Conservation (phyloP, 108 stramenopile genomes). For the Schizochytrium sp. region DNA sequence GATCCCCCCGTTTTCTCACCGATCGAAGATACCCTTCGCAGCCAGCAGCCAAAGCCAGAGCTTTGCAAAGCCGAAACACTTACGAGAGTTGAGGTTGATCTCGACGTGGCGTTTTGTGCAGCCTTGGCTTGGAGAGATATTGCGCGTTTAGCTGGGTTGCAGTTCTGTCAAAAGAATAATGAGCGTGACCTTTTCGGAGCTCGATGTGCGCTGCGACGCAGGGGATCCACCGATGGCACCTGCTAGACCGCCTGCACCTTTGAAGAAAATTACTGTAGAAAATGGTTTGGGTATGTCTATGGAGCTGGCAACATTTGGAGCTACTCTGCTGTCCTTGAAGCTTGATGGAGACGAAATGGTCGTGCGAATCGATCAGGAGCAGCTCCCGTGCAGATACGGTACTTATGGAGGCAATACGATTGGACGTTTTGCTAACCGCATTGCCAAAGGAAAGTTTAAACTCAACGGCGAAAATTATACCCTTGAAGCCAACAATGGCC, state of each 20-base stretch:
- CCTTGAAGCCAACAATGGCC: constrained; percentile 82
- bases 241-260: not conserved
- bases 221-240: not conserved
- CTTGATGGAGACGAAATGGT: not conserved
- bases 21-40: too few species aligned
- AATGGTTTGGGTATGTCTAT: constrained; percentile 15
- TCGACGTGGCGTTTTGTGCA: too few species aligned
- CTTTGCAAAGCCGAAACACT: too few species aligned
- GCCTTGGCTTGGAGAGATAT: too few species aligned
- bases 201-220: constrained; percentile 26
- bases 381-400: constrained; percentile 26
- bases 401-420: constrained; percentile 81
- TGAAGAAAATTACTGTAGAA: not conserved
- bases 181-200: constrained; percentile 1
- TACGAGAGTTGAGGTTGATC: too few species aligned
- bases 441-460: constrained; percentile 77
- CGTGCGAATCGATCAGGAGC: constrained; percentile 25
- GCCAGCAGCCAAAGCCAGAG: too few species aligned
- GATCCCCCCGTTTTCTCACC: too few species aligned
- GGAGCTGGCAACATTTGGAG: constrained; percentile 3
- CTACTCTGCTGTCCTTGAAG: not conserved
- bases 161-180: not conserved
- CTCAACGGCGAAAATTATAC: constrained; percentile 71
- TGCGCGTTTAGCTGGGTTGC: too few species aligned
- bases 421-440: constrained; percentile 88